These are phyloP conservation scores for Jackrogersella minutella DNA, from an alignment of 495 filamentous ascomycete genomes.

Conservation along the genomic window DNA sequence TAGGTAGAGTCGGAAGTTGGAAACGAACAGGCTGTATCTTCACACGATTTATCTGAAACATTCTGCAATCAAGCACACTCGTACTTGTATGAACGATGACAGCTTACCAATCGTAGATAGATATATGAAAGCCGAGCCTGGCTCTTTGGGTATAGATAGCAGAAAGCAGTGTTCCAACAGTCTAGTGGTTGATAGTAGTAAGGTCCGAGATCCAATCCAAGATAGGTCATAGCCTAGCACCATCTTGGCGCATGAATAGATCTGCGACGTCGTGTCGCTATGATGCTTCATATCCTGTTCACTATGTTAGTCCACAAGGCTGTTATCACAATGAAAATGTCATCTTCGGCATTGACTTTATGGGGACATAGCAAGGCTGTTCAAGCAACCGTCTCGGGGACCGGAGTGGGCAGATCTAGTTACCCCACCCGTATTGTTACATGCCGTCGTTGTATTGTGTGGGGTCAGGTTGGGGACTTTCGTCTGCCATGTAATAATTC, in stretches of 20 bases:
- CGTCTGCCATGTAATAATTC: neutral
- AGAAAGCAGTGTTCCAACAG: neutral
- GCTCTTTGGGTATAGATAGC: neutral
- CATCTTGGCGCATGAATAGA: conserved; percentile 37
- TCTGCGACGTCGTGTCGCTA: conserved; percentile 21
- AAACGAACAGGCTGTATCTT: conserved; percentile 14
- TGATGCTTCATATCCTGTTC: conserved; percentile 15
- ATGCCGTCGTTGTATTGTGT: conserved; percentile 33
- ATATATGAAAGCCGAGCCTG: neutral
- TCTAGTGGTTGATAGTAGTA: neutral
- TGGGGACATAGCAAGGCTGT: conserved; percentile 17
- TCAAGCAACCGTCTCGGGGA: conserved; percentile 26
- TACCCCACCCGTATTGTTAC: conserved; percentile 29
- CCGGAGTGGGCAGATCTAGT: conserved; percentile 22
- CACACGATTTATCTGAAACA: neutral
- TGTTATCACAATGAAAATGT: neutral
- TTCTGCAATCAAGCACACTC: neutral
- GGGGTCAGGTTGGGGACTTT: neutral
- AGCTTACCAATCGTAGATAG: neutral
- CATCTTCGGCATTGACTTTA: conserved; percentile 17
- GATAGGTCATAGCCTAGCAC: neutral
- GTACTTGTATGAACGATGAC: neutral
- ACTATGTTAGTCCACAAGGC: conserved; percentile 16
- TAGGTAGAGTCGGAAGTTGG: neutral
- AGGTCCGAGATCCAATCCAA: conserved; percentile 4